Evolutionary conservation across 1,284 basidiomycete species (phyloP), one percentile per base, ranked within the genome.

Genomic region (Takashimella koratensis): DNA sequence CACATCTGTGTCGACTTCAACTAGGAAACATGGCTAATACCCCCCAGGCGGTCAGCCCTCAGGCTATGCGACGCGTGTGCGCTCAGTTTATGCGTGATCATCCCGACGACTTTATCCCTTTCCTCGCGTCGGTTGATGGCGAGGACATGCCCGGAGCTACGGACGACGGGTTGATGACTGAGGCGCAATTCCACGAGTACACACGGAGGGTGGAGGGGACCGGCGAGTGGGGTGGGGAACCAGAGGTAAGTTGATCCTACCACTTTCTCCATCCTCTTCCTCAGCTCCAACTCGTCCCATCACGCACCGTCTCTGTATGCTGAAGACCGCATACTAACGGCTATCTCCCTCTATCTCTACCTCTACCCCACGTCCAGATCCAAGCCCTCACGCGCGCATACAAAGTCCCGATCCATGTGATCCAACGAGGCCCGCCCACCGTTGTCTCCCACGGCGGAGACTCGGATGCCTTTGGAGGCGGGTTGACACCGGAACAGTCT

Each of bases 181-280:
- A 77, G 5, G 75, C 77, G 41, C 82, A 88, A 67, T 96, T 89
- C 65, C 75, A 82, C 47, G 77, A 80, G 57, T 98, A 98, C 73
- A 97, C 93, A 72, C 76, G 79, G 56, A 81, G 82, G 10, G 85
- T 99, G 20, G 84, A 86, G 47, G 81, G 86, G 66, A 95, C 92
- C 8, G 88, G 85, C 8, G 83, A 86, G 27, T 98, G 96, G 96
- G 96, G 96, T 45, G 96, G 96, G 39, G 92, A 98, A 76, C 94
- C 93, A 2, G 96, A 98, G 70, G 80, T 82, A 43, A 55, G 79
- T 67, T 49, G n/a, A n/a, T n/a, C n/a, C n/a, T n/a, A n/a, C n/a
- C 2, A 2, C 23, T 40, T n/a, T 43, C 12, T n/a, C 13, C 3
- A 36, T 21, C 3, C 20, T 2, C 24, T 41, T 43, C 36, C 4